Conservation (phyloP, 2,329 filamentous ascomycete genomes). For the Talaromyces sp. region DNA sequence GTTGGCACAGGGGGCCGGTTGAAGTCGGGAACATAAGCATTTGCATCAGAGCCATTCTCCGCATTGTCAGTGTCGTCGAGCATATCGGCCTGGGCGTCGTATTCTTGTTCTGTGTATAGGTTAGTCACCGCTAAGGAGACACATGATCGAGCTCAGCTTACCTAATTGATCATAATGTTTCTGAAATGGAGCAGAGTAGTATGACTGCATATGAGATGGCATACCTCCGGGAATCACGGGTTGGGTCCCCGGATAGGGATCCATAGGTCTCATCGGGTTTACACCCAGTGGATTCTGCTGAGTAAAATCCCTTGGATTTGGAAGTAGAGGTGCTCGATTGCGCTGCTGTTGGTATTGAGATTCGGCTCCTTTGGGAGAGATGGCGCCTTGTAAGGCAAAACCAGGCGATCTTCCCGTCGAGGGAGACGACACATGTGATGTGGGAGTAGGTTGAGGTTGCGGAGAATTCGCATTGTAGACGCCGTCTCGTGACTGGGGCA, state of each 20-base stretch:
- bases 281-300: slow-evolving; percentile 36
- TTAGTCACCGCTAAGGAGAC: slow-evolving; percentile 40
- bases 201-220: slow-evolving; percentile 47
- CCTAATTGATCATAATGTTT: slow-evolving; percentile 94
- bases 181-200: slow-evolving; percentile 84
- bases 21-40: slow-evolving; percentile 60
- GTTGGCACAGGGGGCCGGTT: slow-evolving; percentile 43
- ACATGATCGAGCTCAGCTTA: slow-evolving; percentile 61
- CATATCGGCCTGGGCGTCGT: slow-evolving; percentile 85
- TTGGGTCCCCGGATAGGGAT: slow-evolving; percentile 27
- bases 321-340: slow-evolving; percentile 47
- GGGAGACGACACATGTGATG: slow-evolving; percentile 72
- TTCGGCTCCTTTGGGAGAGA: slow-evolving; percentile 60
- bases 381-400: slow-evolving; percentile 57
- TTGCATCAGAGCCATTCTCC: slow-evolving; percentile 65
- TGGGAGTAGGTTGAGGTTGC: slow-evolving; percentile 75
- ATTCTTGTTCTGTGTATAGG: slow-evolving; percentile 84
- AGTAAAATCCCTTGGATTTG: slow-evolving; percentile 34
- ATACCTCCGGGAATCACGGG: slow-evolving; percentile 30
- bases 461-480: slow-evolving; percentile 55
- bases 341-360: slow-evolving; percentile 52
- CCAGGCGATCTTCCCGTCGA: slow-evolving; percentile 60
- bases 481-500: slow-evolving; percentile 49
- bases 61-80: slow-evolving; percentile 71
- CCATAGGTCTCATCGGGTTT: slow-evolving; percentile 35